phyloP scores from a whole-genome alignment of 305 asterid species.

The Solanum hybrid region DNA sequence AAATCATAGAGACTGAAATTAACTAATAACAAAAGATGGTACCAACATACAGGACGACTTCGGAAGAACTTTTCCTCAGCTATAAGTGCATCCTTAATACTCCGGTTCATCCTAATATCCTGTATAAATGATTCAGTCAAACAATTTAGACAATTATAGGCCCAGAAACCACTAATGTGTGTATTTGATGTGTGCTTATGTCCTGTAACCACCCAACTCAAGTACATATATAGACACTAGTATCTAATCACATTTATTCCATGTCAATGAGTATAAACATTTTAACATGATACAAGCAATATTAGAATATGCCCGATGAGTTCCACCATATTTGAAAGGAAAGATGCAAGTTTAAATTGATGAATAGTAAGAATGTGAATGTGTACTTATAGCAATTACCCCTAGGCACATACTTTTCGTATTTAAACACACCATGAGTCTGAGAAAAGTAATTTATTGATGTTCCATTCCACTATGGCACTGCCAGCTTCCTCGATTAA shows the following conservation, averaged over 20 bases:
- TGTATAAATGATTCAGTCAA: conserved; percentile 21
- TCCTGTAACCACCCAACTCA: neutral
- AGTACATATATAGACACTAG: neutral
- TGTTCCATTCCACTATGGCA: neutral
- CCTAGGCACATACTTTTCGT: neutral
- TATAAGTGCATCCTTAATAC: conserved; percentile 82
- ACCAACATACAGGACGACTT: conserved; percentile 70
- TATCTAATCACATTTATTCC: neutral
- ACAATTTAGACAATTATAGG: neutral
- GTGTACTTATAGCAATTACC: neutral
- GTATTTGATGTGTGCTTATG: neutral
- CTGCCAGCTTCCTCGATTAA: neutral
- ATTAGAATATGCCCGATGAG: neutral
- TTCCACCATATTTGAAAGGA: neutral
- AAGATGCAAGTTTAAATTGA: neutral
- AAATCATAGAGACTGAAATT: conserved; percentile 3
- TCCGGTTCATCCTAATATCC: conserved; percentile 75
- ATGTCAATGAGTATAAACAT: neutral
- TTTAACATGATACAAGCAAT: neutral
- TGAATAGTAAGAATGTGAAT: neutral
- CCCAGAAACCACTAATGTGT: neutral
- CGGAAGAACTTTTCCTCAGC: conserved; percentile 96
- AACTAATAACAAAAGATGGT: conserved; percentile 17
- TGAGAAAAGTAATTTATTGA: neutral
- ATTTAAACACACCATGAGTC: neutral